These are phyloP conservation scores for Volutella citrinella DNA, from an alignment of 2,329 filamentous ascomycete genomes.

Conservation along the genomic window DNA sequence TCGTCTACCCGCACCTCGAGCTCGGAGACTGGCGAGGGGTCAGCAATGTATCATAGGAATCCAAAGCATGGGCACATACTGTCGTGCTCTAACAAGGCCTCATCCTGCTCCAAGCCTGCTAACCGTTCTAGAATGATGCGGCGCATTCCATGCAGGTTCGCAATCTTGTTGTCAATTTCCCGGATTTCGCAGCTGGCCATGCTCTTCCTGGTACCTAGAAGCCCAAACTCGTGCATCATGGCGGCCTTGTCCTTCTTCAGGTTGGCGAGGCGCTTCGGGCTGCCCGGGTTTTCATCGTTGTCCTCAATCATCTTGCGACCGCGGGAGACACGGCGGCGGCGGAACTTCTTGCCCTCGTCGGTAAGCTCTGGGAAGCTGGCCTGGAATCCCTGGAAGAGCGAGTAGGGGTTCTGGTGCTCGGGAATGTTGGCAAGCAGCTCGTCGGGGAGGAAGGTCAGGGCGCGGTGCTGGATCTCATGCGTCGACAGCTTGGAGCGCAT, in stretches of 20 bases:
- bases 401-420: constrained; percentile 81
- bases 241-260: constrained; percentile 77
- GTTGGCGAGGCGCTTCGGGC: constrained; percentile 65
- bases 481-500: constrained; percentile 89
- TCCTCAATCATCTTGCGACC: constrained; percentile 75
- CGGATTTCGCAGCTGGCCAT: constrained; percentile 96
- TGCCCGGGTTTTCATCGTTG: constrained; percentile 50
- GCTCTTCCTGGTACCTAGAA: constrained; percentile 90
- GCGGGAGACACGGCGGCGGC: constrained; percentile 68
- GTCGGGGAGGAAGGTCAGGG: constrained; percentile 82
- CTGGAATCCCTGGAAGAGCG: constrained; percentile 94
- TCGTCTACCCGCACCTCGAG: constrained; percentile 61
- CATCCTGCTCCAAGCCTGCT: constrained; percentile 84
- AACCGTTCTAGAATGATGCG: constrained; percentile 86
- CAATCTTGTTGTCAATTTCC: constrained; percentile 95
- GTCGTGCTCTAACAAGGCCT: constrained; percentile 85
- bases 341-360: constrained; percentile 69
- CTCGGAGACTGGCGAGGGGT: constrained; percentile 53
- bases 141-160: constrained; percentile 89
- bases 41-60: constrained; percentile 20
- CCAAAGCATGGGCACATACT: constrained; percentile 47
- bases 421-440: constrained; percentile 88
- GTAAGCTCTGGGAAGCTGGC: constrained; percentile 73
- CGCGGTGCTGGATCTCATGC: constrained; percentile 89
- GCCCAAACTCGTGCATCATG: constrained; percentile 82